Conservation (phyloP, 441 rosid species). For the Viola pubescens region DNA sequence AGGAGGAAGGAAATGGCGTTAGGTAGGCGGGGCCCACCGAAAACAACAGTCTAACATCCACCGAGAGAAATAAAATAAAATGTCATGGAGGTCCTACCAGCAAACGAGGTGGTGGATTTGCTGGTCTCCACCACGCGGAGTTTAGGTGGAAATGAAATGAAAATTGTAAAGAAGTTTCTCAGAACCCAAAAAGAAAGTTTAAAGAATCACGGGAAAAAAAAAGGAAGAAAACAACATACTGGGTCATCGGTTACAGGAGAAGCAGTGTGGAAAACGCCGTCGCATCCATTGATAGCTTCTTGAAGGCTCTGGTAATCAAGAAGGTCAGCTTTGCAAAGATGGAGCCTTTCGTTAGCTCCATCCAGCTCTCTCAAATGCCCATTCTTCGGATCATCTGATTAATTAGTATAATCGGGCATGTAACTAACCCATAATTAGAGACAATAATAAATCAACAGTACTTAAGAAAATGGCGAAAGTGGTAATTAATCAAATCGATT, state of each 20-base stretch:
- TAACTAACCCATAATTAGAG: background rate
- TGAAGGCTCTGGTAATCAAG: constrained; percentile 53
- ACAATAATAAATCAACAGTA: background rate
- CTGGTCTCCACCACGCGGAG: no score
- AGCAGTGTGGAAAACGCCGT: constrained; percentile 88
- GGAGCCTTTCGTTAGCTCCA: constrained; percentile 75
- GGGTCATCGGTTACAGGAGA: constrained; percentile 88
- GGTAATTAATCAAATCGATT: background rate
- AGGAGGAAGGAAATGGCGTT: no score
- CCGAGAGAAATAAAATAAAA: no score
- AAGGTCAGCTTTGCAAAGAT: constrained; percentile 68
- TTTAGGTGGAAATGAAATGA: no score
- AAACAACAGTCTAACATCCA: no score
- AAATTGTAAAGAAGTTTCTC: constrained; percentile 2
- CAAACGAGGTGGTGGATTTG: no score
- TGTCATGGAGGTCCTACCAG: no score
- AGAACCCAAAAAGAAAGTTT: constrained; percentile 15
- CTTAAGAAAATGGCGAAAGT: background rate
- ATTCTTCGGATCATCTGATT: constrained; percentile 68
- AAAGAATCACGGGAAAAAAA: background rate
- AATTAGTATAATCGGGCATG: background rate
- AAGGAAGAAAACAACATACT: constrained; percentile 24
- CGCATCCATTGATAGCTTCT: constrained; percentile 62
- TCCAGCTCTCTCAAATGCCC: constrained; percentile 69
- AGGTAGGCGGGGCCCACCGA: no score